Conservation (phyloP, 345 rosid genomes). For the Angophora floribunda region DNA sequence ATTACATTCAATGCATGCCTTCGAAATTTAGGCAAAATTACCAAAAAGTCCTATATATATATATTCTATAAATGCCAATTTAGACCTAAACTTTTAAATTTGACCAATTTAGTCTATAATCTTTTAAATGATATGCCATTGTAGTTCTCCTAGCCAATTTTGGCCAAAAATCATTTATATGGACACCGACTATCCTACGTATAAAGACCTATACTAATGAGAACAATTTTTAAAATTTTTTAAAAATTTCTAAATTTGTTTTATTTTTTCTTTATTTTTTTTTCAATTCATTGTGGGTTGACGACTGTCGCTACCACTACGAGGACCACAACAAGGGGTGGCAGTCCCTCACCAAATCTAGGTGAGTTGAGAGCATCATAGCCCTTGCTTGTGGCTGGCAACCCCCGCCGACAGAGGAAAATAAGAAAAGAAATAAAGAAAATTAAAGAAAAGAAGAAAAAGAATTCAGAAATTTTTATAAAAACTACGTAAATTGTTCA, state of each 20-base stretch:
- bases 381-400: not conserved
- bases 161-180: not conserved
- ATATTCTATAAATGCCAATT: too few species aligned
- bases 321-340: not conserved
- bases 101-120: too few species aligned
- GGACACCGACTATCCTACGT: accelerated
- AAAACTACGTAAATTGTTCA: not conserved
- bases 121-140: not conserved
- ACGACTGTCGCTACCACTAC: accelerated
- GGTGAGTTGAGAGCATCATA: not conserved
- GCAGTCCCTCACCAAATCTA: not conserved
- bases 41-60: constrained; percentile 1
- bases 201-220: too few species aligned
- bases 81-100: not conserved
- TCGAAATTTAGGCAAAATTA: not conserved
- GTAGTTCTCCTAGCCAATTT: too few species aligned
- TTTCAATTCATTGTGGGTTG: not conserved
- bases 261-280: too few species aligned
- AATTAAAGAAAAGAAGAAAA: not conserved
- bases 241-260: not conserved
- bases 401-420: not conserved
- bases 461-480: too few species aligned
- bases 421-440: too few species aligned
- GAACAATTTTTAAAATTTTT: too few species aligned
- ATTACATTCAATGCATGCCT: not conserved